phyloP scores from a whole-genome alignment of 2,329 filamentous ascomycete genomes.

The Cercospora nicotianae region DNA sequence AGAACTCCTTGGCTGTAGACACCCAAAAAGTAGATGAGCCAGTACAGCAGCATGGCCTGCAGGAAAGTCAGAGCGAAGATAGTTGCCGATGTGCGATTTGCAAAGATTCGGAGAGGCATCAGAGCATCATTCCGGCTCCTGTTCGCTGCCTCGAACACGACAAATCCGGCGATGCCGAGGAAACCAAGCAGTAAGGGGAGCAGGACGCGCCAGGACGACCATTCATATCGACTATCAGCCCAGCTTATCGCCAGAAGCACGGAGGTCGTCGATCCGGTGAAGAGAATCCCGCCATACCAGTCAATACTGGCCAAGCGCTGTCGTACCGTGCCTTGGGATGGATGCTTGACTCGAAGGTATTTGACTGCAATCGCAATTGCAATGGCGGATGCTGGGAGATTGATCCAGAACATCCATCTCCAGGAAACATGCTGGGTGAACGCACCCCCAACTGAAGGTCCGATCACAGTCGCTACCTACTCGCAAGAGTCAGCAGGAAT shows the following conservation, averaged over 20 bases:
- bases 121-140: slow-evolving; percentile 71
- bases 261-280: slow-evolving; percentile 65
- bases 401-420: slow-evolving; percentile 57
- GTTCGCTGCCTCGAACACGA: slow-evolving; percentile 55
- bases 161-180: slow-evolving; percentile 55
- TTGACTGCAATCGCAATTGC: slow-evolving; percentile 55
- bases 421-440: slow-evolving; percentile 65
- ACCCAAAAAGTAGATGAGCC: slow-evolving; percentile 69
- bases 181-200: slow-evolving; percentile 79
- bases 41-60: slow-evolving; percentile 73
- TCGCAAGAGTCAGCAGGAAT: slow-evolving; percentile 34
- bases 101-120: slow-evolving; percentile 71
- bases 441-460: slow-evolving; percentile 65
- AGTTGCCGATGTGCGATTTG: slow-evolving; percentile 62
- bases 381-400: slow-evolving; percentile 54
- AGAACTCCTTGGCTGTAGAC: slow-evolving; percentile 61
- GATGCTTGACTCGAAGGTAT: slow-evolving; percentile 15
- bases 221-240: slow-evolving; percentile 14
- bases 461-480: slow-evolving; percentile 44
- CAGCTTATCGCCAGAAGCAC: slow-evolving; percentile 10
- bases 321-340: slow-evolving; percentile 7
- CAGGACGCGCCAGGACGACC: slow-evolving; percentile 16
- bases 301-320: slow-evolving; percentile 50
- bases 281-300: slow-evolving; percentile 61
- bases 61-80: slow-evolving; percentile 66